Percentiles rank a stretch among this genome's conserved stretches.
Conservation (phyloP, 2,329 filamentous ascomycete genomes). For the Raffaelea arxii region DNA sequence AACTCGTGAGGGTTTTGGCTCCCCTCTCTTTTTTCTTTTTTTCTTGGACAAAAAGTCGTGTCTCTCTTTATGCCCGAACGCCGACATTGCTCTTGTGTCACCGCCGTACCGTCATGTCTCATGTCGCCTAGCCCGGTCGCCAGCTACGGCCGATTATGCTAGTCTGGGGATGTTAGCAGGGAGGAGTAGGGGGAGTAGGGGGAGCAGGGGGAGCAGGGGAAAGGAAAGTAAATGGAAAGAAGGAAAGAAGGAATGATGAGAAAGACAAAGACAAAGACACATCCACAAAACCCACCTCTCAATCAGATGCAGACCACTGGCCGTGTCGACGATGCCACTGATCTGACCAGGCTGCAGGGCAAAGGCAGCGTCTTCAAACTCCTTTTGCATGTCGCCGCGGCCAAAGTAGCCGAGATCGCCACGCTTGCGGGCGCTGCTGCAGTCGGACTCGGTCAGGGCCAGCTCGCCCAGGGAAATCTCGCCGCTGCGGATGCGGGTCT, state of each 20-base stretch:
- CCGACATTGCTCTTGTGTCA: no score
- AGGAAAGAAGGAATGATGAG: no score
- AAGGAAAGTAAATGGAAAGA: no score
- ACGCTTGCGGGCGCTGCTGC: slow-evolving; percentile 86
- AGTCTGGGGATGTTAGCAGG: slow-evolving; percentile 2
- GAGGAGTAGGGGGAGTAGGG: no score
- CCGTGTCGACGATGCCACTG: slow-evolving; percentile 80
- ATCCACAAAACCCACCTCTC: slow-evolving; percentile 78
- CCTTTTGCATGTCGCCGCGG: slow-evolving; percentile 93
- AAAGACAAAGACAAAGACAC: no score
- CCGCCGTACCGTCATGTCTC: no score
- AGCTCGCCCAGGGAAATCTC: slow-evolving; percentile 66
- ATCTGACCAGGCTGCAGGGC: slow-evolving; percentile 78
- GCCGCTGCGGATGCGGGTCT: slow-evolving; percentile 65
- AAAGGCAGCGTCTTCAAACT: slow-evolving; percentile 95
- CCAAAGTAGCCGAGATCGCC: slow-evolving; percentile 95
- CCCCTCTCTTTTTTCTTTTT: no score
- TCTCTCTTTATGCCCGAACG: no score
- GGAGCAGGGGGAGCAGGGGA: no score
- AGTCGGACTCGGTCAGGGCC: slow-evolving; percentile 84
- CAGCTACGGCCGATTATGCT: slow-evolving; percentile 5
- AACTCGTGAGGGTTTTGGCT: no score
- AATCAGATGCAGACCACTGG: slow-evolving; percentile 90
- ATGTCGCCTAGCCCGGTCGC: no score
- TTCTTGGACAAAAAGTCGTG: no score